Evolutionary conservation across 768 basidiomycete genomes (phyloP).

Genomic region (Lyophyllum shimeji): DNA sequence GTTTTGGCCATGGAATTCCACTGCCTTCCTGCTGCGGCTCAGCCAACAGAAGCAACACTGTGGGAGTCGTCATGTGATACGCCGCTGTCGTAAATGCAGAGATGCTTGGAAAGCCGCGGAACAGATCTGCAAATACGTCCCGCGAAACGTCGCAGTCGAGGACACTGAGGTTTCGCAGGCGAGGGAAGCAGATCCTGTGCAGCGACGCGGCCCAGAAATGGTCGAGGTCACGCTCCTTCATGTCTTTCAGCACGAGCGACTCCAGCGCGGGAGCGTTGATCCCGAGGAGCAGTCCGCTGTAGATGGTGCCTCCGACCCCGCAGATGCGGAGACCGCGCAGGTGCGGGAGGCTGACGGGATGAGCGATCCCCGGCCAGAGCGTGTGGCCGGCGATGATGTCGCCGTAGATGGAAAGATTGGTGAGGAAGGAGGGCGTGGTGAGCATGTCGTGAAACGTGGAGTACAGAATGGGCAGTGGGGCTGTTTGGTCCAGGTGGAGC

Average conservation of each 20-base stretch:
- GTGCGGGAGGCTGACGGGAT: slow-evolving; percentile 30
- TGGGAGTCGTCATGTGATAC: slow-evolving; percentile 21
- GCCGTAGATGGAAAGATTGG: slow-evolving; percentile 44
- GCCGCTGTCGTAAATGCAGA: slow-evolving; percentile 30
- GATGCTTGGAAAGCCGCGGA: slow-evolving; percentile 32
- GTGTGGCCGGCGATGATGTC: slow-evolving; percentile 32
- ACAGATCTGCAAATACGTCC: slow-evolving; percentile 27
- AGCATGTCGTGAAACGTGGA: slow-evolving; percentile 33
- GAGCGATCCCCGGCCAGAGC: slow-evolving; percentile 24
- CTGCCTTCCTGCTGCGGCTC: slow-evolving; percentile 3
- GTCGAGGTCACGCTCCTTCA: slow-evolving; percentile 42
- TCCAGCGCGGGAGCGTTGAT: slow-evolving; percentile 39
- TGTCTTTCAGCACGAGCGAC: slow-evolving; percentile 41
- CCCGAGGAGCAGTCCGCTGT: slow-evolving; percentile 35
- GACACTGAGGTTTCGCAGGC: slow-evolving; percentile 37
- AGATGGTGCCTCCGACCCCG: slow-evolving; percentile 34
- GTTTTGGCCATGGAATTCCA: slow-evolving; percentile 32
- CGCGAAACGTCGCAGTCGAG: slow-evolving; percentile 40
- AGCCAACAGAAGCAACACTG: slow-evolving; percentile 27
- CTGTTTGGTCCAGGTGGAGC: slow-evolving; percentile 46
- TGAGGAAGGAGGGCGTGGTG: slow-evolving; percentile 30
- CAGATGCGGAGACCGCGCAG: slow-evolving; percentile 43
- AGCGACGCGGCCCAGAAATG: slow-evolving; percentile 27
- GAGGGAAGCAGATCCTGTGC: slow-evolving; percentile 27
- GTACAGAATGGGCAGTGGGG: slow-evolving; percentile 33